Conservation (phyloP, 768 basidiomycete genomes). For the Auriscalpium vulgare region DNA sequence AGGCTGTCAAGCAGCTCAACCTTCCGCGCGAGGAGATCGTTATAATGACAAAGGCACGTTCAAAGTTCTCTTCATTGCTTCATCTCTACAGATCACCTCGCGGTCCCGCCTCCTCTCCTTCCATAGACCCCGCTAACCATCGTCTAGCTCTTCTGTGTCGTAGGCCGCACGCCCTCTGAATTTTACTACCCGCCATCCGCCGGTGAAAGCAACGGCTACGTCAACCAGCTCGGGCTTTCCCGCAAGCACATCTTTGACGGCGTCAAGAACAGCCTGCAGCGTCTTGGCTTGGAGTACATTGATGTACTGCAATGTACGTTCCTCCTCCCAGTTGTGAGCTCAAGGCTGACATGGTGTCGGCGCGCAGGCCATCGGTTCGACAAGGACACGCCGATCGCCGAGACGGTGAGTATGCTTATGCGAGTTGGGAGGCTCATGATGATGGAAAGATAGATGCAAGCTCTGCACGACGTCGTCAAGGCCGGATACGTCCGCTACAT, state of each 20-base stretch:
- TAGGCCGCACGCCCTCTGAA: neutral
- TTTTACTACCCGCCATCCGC: slow-evolving; percentile 32
- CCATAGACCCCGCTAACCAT: no score
- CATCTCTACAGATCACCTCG: no score
- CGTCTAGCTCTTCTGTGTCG: neutral
- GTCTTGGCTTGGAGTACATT: slow-evolving; percentile 38
- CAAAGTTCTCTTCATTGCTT: neutral
- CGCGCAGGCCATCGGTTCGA: slow-evolving; percentile 21
- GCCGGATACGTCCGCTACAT: slow-evolving; percentile 36
- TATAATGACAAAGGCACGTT: neutral
- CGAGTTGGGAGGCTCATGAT: no score
- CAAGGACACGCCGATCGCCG: slow-evolving; percentile 32
- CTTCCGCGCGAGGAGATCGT: slow-evolving; percentile 29
- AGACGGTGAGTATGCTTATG: slow-evolving; percentile 16
- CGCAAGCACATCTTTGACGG: slow-evolving; percentile 42
- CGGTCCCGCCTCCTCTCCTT: no score
- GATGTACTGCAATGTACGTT: slow-evolving; percentile 33
- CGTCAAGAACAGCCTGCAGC: slow-evolving; percentile 31
- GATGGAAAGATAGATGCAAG: slow-evolving; percentile 27
- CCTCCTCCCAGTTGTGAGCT: neutral
- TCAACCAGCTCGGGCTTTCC: slow-evolving; percentile 19
- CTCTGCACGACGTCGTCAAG: slow-evolving; percentile 38
- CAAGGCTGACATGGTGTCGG: neutral
- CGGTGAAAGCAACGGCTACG: slow-evolving; percentile 18
- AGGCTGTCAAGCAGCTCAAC: slow-evolving; percentile 27